phyloP scores from a whole-genome alignment of 2,329 filamentous ascomycete genomes.

The Fusarium acutatum region DNA sequence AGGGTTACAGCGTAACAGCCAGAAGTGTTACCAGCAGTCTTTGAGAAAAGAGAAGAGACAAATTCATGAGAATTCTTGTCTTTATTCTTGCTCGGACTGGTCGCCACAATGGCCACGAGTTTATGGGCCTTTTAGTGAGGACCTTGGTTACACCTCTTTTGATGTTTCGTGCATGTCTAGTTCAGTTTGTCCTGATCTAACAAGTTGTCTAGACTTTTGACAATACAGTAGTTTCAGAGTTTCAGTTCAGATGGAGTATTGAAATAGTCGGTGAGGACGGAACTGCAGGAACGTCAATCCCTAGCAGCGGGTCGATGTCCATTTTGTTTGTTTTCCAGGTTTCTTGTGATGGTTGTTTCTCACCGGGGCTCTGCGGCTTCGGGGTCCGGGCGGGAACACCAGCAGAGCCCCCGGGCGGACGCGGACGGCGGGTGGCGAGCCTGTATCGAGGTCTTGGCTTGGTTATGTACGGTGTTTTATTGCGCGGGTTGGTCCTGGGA shows the following conservation, averaged over 20 bases:
- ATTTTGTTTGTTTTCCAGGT: background rate
- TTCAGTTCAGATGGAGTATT: conserved; percentile 11
- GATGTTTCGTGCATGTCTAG: conserved; percentile 20
- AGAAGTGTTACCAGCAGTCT: background rate
- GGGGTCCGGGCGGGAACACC: conserved; percentile 32
- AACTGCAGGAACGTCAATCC: conserved; percentile 39
- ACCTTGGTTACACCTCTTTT: conserved; percentile 18
- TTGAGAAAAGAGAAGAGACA: background rate
- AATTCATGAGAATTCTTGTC: background rate
- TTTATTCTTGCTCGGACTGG: conserved; percentile 1
- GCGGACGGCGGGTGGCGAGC: conserved; percentile 30
- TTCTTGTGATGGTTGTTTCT: background rate
- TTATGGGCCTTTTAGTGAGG: conserved; percentile 1
- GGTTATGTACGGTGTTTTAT: background rate
- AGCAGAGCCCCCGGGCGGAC: conserved; percentile 4
- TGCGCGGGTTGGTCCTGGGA: background rate
- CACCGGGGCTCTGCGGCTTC: conserved; percentile 30
- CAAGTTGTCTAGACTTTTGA: conserved; percentile 6
- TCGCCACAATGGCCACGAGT: conserved; percentile 13
- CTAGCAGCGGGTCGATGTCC: conserved; percentile 22
- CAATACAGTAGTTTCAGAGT: conserved; percentile 11
- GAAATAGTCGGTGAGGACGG: conserved; percentile 40
- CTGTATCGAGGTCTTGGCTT: conserved; percentile 3
- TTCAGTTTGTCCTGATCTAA: conserved; percentile 4
- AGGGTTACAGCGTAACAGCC: conserved; percentile 17